Evolutionary conservation across 169 alveolate genomes (phyloP).

Genomic region (Cryptosporidium ubiquitum): DNA sequence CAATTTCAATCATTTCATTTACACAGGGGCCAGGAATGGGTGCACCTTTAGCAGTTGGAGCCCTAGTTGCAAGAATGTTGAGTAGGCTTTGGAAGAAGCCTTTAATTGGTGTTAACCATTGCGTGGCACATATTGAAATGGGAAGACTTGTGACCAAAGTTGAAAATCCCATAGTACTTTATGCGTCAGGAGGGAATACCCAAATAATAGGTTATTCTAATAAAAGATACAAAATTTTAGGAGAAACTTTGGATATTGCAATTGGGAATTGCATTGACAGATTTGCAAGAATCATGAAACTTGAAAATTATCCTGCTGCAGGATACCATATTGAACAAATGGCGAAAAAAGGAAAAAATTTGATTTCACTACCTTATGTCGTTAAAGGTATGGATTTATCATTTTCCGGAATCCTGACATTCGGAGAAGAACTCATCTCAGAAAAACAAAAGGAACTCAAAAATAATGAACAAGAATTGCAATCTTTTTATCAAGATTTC

Average conservation of each 20-base stretch:
- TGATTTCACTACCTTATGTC: conserved; percentile 93
- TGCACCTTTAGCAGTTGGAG: conserved; percentile 96
- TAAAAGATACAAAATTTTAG: conserved; percentile 93
- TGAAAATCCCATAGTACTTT: conserved; percentile 93
- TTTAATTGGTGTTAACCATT: conserved; percentile 97
- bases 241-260: conserved; percentile 99
- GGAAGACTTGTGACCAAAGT: conserved; percentile 95
- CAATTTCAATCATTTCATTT: conserved; percentile 90
- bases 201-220: conserved; percentile 88
- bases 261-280: conserved; percentile 98
- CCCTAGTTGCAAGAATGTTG: conserved; percentile 94
- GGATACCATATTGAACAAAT: conserved; percentile 97
- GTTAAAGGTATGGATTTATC: conserved; percentile 99
- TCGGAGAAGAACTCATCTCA: conserved; percentile 54
- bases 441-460: conserved; percentile 77
- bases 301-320: conserved; percentile 98
- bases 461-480: conserved; percentile 71
- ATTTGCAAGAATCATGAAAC: conserved; percentile 94
- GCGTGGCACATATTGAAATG: conserved; percentile 99
- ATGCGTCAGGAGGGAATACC: conserved; percentile 99
- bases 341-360: conserved; percentile 90
- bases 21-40: conserved; percentile 99
- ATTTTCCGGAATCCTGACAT: conserved; percentile 75
- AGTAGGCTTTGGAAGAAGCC: conserved; percentile 93
- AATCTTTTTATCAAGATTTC: conserved; percentile 84